Base-by-base conservation (phyloP, 2,329 filamentous ascomycete genomes). In the Emmonsiellopsis sp. region DNA sequence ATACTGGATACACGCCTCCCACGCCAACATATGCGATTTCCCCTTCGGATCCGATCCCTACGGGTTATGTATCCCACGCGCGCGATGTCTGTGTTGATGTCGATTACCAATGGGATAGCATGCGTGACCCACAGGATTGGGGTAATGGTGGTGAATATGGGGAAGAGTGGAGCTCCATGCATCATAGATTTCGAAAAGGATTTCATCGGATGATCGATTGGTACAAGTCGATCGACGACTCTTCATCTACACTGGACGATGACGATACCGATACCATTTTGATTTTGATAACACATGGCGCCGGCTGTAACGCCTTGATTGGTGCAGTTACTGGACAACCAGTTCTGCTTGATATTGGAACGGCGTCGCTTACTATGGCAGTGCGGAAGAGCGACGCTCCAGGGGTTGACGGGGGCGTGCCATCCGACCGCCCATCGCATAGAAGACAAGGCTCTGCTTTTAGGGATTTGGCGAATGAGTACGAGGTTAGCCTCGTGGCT, bases 71-170 rank as follows among this genome's bases (percentile, higher is more conserved):
- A 14, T 82, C 88, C 0, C 93, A 98, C 70, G 92, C 92, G 7
- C 82, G 90, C 57, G 89, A 97, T 65, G 83, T 86, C 10, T 97
- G 90, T 64, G 77, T 88, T 5, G 80, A 87, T 49, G 79, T 96
- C n/a, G 93, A 98, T 69, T 94, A 88, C 63, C 87, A 92, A 62
- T 98, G 93, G 92, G 91, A 98, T 65, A 96, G 91, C 55, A 92
- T 91, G 78, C 80, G 87, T 11, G 74, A 79, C 2, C 83, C 87
- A 0, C 78, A 88, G 43, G 77, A 84, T 57, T 97, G 93, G 87
- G 92, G 91, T 6, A 84, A 89, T 62, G 92, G 92, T 8, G 93
- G 92, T 40, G 80, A 85, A 43, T 87, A 88, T 61, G 90, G 88
- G 1, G 93, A 98, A 69, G 93, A 97, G 70, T 98, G 93, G 93